A percentile compares a stretch with the other conserved stretches of the same genome.
Evolutionary conservation across 805 yeast species (phyloP).

Genomic region (Isabelozyma heimii): DNA sequence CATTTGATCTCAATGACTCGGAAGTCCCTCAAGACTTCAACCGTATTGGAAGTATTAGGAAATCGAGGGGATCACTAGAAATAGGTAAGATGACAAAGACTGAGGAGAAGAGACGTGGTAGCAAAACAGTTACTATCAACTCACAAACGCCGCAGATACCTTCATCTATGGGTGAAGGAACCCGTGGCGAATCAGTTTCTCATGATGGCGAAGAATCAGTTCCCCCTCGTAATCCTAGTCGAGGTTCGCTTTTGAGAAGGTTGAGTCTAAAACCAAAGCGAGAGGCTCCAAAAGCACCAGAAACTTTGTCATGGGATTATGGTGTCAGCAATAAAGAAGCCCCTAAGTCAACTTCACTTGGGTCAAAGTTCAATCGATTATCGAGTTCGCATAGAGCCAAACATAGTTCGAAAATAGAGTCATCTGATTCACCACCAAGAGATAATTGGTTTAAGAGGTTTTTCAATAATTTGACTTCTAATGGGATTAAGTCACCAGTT

Average conservation of each 20-base stretch:
- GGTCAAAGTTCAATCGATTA: too few species aligned
- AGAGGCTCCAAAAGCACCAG: conserved; percentile 39
- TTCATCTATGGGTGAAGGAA: background rate
- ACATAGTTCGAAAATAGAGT: too few species aligned
- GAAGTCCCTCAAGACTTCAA: background rate
- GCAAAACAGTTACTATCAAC: background rate
- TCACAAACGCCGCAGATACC: background rate
- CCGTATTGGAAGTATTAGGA: too few species aligned
- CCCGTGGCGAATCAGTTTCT: background rate
- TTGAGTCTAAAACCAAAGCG: conserved; percentile 37
- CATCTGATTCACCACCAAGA: conserved; percentile 13
- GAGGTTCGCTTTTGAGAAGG: conserved; percentile 17
- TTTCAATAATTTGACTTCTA: conserved; percentile 19
- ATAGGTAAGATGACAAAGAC: conserved; percentile 1
- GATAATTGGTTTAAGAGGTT: conserved; percentile 40
- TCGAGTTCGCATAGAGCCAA: too few species aligned
- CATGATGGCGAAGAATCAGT: background rate
- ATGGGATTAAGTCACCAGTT: background rate
- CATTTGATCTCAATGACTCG: background rate
- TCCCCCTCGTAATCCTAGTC: conserved; percentile 1
- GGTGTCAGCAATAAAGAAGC: too few species aligned
- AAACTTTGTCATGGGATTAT: background rate
- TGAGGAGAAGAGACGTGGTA: background rate
- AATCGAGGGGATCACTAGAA: conserved; percentile 1
- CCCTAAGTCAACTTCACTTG: too few species aligned